Conservation (phyloP, 768 basidiomycete genomes). For the Multifurca ochricompacta region DNA sequence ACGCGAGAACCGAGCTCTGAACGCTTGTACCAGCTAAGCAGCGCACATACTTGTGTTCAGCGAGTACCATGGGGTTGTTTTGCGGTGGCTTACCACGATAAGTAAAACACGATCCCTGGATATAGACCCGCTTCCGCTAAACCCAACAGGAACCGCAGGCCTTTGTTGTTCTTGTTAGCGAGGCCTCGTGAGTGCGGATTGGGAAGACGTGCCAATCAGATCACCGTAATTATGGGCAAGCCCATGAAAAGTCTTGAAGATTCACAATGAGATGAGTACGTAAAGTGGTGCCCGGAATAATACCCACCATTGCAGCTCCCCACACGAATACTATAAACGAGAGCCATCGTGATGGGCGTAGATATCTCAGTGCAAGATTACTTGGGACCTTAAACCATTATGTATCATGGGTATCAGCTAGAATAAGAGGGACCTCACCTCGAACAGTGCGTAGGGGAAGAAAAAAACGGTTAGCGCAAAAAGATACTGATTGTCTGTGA, state of each 20-base stretch:
- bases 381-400: constrained; percentile 58
- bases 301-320: constrained; percentile 35
- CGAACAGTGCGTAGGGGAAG: constrained; percentile 63
- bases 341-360: constrained; percentile 63
- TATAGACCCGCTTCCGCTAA: constrained; percentile 46
- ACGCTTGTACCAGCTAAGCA: constrained; percentile 78
- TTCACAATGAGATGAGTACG: neutral
- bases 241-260: constrained; percentile 51
- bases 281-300: neutral
- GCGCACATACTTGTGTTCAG: too few relatives aligned
- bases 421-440: constrained; percentile 35
- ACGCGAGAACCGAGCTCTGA: constrained; percentile 65
- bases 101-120: constrained; percentile 51
- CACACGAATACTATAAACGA: constrained; percentile 36
- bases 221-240: constrained; percentile 52
- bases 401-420: neutral
- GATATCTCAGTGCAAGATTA: constrained; percentile 49
- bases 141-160: constrained; percentile 53
- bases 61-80: too few relatives aligned
- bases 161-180: constrained; percentile 27
- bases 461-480: constrained; percentile 69
- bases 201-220: constrained; percentile 42
- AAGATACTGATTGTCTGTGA: constrained; percentile 58
- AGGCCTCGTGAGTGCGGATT: neutral
- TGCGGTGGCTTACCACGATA: constrained; percentile 48